These are phyloP conservation scores for Thinopyrum elongatum DNA, from an alignment of 176 grass and related monocot genomes.

Conservation along the genomic window DNA sequence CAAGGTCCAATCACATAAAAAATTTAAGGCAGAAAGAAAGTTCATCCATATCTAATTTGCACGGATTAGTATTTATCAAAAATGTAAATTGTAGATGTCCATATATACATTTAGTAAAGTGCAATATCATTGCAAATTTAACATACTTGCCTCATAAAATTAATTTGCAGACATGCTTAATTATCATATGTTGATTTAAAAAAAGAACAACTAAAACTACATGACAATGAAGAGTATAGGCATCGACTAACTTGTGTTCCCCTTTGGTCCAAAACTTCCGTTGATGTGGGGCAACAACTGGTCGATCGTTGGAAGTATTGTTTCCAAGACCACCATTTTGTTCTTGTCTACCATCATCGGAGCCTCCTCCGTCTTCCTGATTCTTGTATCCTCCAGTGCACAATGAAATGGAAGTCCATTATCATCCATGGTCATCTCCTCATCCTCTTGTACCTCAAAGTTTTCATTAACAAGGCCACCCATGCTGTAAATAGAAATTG, in stretches of 20 bases:
- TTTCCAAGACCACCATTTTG: background rate
- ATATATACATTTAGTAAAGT: no score
- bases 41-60: background rate
- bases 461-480: background rate
- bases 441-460: background rate
- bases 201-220: background rate
- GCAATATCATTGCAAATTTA: no score
- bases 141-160: no score
- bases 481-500: background rate
- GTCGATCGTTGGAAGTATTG: background rate
- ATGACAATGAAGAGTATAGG: background rate
- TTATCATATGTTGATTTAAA: background rate
- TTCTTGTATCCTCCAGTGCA: background rate
- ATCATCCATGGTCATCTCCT: background rate
- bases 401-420: background rate
- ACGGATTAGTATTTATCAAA: background rate
- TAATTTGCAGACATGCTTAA: no score
- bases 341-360: background rate
- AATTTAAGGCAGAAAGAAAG: no score
- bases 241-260: constrained; percentile 20
- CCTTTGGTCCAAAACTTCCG: background rate
- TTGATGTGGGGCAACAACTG: background rate
- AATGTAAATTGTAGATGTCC: no score
- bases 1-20: no score
- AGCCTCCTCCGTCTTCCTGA: background rate